A percentile compares a stretch with the other conserved stretches of the same genome.
These are phyloP conservation scores for Colletotrichum costaricense DNA, from an alignment of 2,329 filamentous ascomycete species.

Conservation along the genomic window DNA sequence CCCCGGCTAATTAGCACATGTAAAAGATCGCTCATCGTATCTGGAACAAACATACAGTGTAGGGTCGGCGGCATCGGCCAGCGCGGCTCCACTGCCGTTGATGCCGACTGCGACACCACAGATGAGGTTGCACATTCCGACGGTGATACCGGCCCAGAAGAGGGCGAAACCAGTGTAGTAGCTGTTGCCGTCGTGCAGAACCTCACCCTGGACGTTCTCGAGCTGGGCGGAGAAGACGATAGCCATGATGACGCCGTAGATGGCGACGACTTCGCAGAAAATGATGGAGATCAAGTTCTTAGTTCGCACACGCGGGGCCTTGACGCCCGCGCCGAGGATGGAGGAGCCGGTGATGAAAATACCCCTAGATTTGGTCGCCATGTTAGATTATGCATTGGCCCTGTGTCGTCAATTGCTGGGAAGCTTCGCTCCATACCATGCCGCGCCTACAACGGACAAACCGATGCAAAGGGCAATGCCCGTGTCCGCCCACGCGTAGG, in stretches of 20 bases:
- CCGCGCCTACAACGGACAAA: conserved; percentile 94
- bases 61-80: conserved; percentile 94
- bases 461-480: conserved; percentile 96
- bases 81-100: conserved; percentile 95
- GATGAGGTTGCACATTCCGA: conserved; percentile 94
- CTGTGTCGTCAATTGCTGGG: not conserved
- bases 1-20: conserved; percentile 39
- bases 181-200: conserved; percentile 78
- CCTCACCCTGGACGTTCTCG: conserved; percentile 70
- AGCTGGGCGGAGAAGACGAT: conserved; percentile 97
- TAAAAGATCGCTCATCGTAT: not conserved
- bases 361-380: conserved; percentile 71
- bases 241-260: conserved; percentile 99
- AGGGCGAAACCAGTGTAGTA: conserved; percentile 96
- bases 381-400: not conserved
- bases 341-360: conserved; percentile 99
- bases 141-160: conserved; percentile 95
- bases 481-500: conserved; percentile 90
- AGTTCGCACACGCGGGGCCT: conserved; percentile 95
- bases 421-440: conserved; percentile 75
- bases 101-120: conserved; percentile 98
- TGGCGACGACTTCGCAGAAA: conserved; percentile 99
- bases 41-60: conserved; percentile 75
- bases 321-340: conserved; percentile 96
- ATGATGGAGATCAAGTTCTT: conserved; percentile 99